Evolutionary conservation across 2,329 filamentous ascomycete genomes (phyloP).

Genomic region (Venturia asperata): DNA sequence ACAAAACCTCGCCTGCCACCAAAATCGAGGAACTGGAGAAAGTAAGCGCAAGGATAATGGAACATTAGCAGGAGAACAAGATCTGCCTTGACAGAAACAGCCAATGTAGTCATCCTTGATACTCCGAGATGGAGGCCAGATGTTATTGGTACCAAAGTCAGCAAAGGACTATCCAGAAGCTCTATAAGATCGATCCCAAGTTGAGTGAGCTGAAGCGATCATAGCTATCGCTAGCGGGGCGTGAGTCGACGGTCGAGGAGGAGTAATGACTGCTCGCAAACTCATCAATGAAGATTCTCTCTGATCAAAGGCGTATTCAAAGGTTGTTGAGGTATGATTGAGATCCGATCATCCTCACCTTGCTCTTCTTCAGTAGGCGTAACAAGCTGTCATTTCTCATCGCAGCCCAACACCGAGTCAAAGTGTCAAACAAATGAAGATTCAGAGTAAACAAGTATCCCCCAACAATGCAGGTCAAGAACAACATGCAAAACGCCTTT

Average conservation of each 20-base stretch:
- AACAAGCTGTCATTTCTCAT: not conserved
- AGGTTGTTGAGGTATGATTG: not conserved
- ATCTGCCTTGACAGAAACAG: too few relatives aligned
- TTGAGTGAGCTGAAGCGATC: not conserved
- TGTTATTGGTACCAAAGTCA: not conserved
- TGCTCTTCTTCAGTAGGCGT: not conserved
- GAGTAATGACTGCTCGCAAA: not conserved
- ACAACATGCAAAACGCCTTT: too few relatives aligned
- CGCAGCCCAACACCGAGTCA: not conserved
- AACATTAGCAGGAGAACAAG: too few relatives aligned
- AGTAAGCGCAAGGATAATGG: too few relatives aligned
- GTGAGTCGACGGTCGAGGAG: not conserved
- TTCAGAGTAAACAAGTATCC: not conserved
- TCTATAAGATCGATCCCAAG: not conserved
- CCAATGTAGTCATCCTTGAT: too few relatives aligned
- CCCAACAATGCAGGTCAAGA: not conserved
- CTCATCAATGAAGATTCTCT: not conserved
- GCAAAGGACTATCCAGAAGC: not conserved
- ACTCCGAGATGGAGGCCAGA: too few relatives aligned
- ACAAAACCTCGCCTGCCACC: not conserved
- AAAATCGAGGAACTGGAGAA: too few relatives aligned
- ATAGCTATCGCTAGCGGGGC: not conserved
- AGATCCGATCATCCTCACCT: not conserved
- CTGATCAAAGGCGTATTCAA: not conserved
- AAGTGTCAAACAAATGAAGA: not conserved